Evolutionary conservation across 352 stramenopile genomes (phyloP), one percentile per base, ranked within the genome.

Genomic region (Pythium dissimile): DNA sequence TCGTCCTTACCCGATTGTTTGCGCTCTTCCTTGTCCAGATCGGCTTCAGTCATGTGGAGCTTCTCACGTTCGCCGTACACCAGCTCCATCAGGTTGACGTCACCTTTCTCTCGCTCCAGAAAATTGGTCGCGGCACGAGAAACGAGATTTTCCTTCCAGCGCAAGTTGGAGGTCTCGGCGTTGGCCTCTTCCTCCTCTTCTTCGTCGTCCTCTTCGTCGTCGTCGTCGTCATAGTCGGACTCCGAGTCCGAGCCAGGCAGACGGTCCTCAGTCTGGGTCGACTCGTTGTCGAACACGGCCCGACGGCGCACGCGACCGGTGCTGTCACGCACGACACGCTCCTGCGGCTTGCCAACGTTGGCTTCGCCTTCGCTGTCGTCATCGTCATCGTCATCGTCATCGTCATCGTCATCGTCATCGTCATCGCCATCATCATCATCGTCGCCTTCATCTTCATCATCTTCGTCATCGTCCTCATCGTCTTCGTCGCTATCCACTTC

Each of bases 61-160:
- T 94, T 94, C 44, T 84, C 75, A 15, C 76, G 73, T 35, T 87
- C 76, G 15, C 90, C 90, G 59, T 97, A 97, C 31, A 97, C 89
- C 12, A 96, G 64, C 49, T 97, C 89, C 86, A 97, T 96, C 4
- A 97, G 66, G 59, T 96, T 96, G 37, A 95, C 69, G 34, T 92
- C 80, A 10, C 67, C 69, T 32, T 79, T 82, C 61, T 92, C 84
- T 24, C 80, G 84, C 67, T 94, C 89, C 41, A 92, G 41, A 55
- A 94, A 97, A 54, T 87, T 91, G 28, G 82, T 80, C 21, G 85
- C 86, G 10, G 86, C 90, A 37, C 87, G 89, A 1, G 86, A 84
- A 20, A 83, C 86, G 49, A 96, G 72, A 28, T 92, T 90, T 24
- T 90, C 74, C 66, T 96, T 96, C 88, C 88, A 96, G 0, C 75